phyloP scores from a whole-genome alignment of 139 green algal genomes.

The Chlamydomonas sphaeroides region DNA sequence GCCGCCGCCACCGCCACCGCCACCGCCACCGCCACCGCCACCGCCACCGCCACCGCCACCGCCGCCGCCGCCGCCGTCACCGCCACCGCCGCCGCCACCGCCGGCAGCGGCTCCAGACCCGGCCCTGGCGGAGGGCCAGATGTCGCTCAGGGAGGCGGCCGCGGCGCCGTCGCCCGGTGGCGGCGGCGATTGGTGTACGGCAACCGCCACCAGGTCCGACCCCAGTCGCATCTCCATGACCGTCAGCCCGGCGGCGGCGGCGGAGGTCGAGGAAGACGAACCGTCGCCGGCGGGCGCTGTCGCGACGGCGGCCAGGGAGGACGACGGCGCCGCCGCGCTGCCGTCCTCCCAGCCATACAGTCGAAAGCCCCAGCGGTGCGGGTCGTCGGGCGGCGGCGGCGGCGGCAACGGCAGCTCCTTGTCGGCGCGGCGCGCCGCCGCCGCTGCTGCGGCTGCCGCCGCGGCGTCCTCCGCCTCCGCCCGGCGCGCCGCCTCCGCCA shows the following conservation, averaged over 20 bases:
- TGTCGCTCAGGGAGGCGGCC: too few relatives aligned
- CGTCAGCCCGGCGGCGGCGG: background rate
- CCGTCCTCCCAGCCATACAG: background rate
- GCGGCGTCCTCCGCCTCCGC: background rate
- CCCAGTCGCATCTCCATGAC: conserved; percentile 19
- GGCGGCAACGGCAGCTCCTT: too few relatives aligned
- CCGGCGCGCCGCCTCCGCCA: background rate
- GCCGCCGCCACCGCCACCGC: too few relatives aligned
- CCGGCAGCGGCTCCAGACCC: too few relatives aligned
- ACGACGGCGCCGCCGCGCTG: background rate
- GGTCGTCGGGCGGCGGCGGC: background rate
- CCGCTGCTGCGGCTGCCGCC: background rate
- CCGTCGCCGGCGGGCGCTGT: background rate
- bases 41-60: too few relatives aligned
- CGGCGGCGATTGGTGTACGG: conserved; percentile 26
- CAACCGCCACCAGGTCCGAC: background rate
- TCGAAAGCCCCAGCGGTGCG: background rate
- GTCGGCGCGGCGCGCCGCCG: background rate
- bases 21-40: too few relatives aligned
- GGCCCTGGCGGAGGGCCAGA: too few relatives aligned
- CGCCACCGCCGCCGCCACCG: too few relatives aligned
- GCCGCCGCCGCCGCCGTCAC: too few relatives aligned
- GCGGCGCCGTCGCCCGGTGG: too few relatives aligned
- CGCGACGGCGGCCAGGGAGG: background rate
- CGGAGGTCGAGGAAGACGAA: background rate